Evolutionary conservation across 2,329 filamentous ascomycete species (phyloP), one percentile per base, ranked within the genome.

Genomic region (Scedosporium minutisporum): DNA sequence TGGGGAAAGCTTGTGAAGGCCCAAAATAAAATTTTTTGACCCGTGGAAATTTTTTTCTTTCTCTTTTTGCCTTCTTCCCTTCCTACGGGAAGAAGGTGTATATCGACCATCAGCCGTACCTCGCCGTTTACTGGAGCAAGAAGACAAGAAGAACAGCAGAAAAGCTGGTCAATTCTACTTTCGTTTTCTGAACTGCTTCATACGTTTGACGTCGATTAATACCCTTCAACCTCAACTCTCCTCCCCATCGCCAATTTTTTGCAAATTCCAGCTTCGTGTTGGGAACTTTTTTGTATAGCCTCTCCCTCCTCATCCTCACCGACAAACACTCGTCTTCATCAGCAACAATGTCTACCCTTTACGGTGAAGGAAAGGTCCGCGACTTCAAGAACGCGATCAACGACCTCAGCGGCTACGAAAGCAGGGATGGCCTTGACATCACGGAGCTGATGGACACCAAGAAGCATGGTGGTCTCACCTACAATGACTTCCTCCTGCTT

Each of bases 401-500:
- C 72, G 78, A 93, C 68, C 84, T 97, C 75, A 84, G 89, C 75
- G 86, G 93, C 72, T 97, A 96, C 77, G 74, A 87, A 68, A 82
- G 83, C 74, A 82, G 80, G 69, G 95, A 99, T 85, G 95, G 95
- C 64, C 88, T 99, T 70, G 86, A 91, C 74, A 86, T 96, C 71
- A 82, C 91, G 72, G 87, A 91, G 67, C 83, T 99, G 70, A 86
- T 97, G 75, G 90, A 99, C 80, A 93, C 93, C 68, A 89, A 89
- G 80, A 89, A 88, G 77, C 90, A 93, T 72, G 95, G 95, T 66
- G 95, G 95, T 71, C 83, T 99, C 72, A 97, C 93, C 64, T 99
- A 97, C 84, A 99, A 99, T 78, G 95, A 99, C 78, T 99, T 99
- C 81, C 87, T 99, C 66, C 80, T 99, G 71, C 84, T 99, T 65